Evolutionary conservation across 1,139 yeast genomes (phyloP), one percentile per base, ranked within the genome.

Genomic region (Geotrichum australiense): DNA sequence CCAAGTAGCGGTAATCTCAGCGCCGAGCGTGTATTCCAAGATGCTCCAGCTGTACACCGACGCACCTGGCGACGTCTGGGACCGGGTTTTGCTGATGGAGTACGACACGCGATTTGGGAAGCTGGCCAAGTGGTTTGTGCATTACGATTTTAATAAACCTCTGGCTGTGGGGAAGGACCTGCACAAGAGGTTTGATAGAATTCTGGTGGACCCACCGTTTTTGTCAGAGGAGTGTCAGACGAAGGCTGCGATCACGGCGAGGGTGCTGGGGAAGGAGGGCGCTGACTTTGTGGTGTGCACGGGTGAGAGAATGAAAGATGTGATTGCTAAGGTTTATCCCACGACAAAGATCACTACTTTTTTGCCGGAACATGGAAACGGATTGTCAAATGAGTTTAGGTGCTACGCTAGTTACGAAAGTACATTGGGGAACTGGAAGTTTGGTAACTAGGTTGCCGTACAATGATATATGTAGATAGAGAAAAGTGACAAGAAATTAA

Each of bases 11-110:
- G 73, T 87, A 45, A 84, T 85, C 1, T 79, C 91, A 64, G 95
- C 96, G 1, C 96, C 96, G 5, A 82, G 95, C 0, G 96, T 85
- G 1, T 87, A 79, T 62, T 94, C 95, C 0, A 93, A 93, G 1
- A 74, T 87, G 36, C 72, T 71, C 52, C 73, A 75, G 47, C 51
- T 58, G 10, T 49, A 50, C 4, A 41, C 39, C 14, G 44, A 44
- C n/a, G 14, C 25, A 22, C 22, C 26, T 8, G 37, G 42, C 3
- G 57, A 24, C n/a, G 54, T 43, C 74, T 78, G 5, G 62, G 66
- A 65, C 22, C 68, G 72, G 10, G 55, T 84, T 21, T 85, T 83
- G 57, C 68, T 87, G 41, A 67, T 86, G 44, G 96, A 87, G 58
- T 83, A 57, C 56, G 96, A 87, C 57, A 73, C 68, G 39, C 70